Evolutionary conservation across 768 basidiomycete species (phyloP).

Genomic region (Pleurotus pulmonarius): DNA sequence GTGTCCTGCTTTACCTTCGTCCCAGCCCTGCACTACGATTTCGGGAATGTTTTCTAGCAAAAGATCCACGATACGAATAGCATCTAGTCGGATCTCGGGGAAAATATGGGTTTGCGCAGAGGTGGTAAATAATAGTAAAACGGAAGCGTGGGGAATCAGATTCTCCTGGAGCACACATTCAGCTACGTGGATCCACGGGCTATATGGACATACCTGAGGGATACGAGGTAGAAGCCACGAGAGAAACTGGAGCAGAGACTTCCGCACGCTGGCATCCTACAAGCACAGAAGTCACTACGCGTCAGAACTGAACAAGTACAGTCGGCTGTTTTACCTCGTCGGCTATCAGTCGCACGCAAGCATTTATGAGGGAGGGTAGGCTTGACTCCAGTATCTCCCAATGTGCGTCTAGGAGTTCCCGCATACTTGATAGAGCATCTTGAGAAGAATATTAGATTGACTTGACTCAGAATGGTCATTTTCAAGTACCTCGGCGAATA

Average conservation of each 20-base stretch:
- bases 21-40: conserved; percentile 67
- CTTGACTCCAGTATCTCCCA: conserved; percentile 49
- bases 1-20: conserved; percentile 42
- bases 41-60: conserved; percentile 69
- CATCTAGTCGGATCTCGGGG: conserved; percentile 91
- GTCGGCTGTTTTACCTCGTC: conserved; percentile 63
- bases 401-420: conserved; percentile 66
- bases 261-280: conserved; percentile 81
- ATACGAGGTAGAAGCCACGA: conserved; percentile 69
- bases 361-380: conserved; percentile 53
- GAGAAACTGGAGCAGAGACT: conserved; percentile 63
- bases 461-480: not conserved
- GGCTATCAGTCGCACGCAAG: conserved; percentile 65
- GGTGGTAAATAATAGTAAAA: conserved; percentile 79
- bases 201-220: conserved; percentile 40
- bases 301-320: not conserved
- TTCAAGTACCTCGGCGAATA: conserved; percentile 62
- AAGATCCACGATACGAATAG: conserved; percentile 74
- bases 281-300: conserved; percentile 10
- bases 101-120: conserved; percentile 95
- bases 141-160: conserved; percentile 68
- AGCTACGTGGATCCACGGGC: too few species aligned
- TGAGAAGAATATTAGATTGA: not conserved
- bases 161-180: conserved; percentile 44
- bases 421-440: conserved; percentile 75